Evolutionary conservation across 192 early-diverging fungal genomes (phyloP), one percentile per base, ranked within the genome.

Genomic region (Umbelopsis isabellina): DNA sequence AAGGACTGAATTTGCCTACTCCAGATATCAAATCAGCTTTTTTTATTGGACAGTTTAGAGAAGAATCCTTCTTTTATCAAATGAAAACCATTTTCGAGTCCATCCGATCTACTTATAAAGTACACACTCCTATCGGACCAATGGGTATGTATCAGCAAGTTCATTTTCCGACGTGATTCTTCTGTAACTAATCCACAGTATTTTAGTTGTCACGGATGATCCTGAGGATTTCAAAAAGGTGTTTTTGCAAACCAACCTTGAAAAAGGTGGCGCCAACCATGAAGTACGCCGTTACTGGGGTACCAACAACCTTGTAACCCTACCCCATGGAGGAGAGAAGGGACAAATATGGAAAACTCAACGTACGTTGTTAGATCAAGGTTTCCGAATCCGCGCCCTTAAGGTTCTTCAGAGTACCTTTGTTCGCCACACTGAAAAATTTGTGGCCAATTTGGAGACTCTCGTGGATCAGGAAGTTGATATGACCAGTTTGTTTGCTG

Each of bases 221-320:
- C 68, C 68, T 44, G 68, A 49, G 25, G 51, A 69, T 35, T 49
- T 69, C 49, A 69, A 69, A 30, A 50, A 47, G 35, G 49, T 69
- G 46, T 49, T 23, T 53, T 23, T 52, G 8, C 45, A 46, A 23
- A 49, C 11, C 10, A 52, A 52, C 22, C 22, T 69, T 1, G 46
- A 49, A 12, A 69, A 69, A 49, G 68, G 68, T 22, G 51, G 48
- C 7, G 37, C 68, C 3, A 47, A 52, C 49, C 15, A 1, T 13
- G 46, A 69, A 21, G 37, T 69, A 10, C 21, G 46, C 3, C 45
- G 2, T 22, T 69, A 30, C 49, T 69, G 45, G 45, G 68, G 68
- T 4, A 3, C 22, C 2, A 69, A 50, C 6, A 53, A 53, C 27
- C 45, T 69, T 21, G 45, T 69, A 6, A 69, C 68, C 7, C 12